Base-by-base conservation (phyloP, 768 basidiomycete species). In the Coprinopsis strossmayeri region DNA sequence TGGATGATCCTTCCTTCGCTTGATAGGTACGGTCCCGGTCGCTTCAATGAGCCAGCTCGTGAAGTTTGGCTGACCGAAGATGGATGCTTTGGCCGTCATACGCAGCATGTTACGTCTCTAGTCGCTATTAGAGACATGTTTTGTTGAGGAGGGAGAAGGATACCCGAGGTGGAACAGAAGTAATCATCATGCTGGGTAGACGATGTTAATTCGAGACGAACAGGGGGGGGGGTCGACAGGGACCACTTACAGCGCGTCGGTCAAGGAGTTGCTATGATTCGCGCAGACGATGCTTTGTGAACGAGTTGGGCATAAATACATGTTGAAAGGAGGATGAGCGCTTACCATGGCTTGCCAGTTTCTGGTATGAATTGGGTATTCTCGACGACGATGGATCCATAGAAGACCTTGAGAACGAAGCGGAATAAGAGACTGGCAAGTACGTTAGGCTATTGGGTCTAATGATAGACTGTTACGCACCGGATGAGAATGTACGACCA, bases 1-100 rank as follows among this genome's bases (percentile, higher is more conserved):
- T 0, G 54, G 53, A 55, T 73, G 77, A 59, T 94, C 91, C 54
- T 84, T 90, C 45, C 78, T 73, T 50, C 91, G 73, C 59, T 83
- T 78, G 37, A 94, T 78, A 1, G 91, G 91, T 2, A 94, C 76
- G 1, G 92, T 91, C 11, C 91, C 92, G 9, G 87, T 86, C 15
- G 83, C 82, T 62, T 92, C 89, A 43, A 94, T 90, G 17, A 94
- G 74, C 91, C 91, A 92, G 53, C 85, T 88, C 5, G 87, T 90
- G 63, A 94, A 90, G 2, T 89, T 93, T 54, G 63, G 77, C 35
- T 75, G 81, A 2, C 89, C 87, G 57, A 94, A 94, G 56, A 87
- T 85, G 0, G 91, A 89, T 34, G 88, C 77, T 60, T 94, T 94
- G 10, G 91, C 91, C 0, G 91, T 94, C 34, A 94, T 67, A 11